A percentile compares a stretch with the other conserved stretches of the same genome.
These are phyloP conservation scores for Lyophyllum decastes DNA, from an alignment of 768 basidiomycete genomes.

Conservation along the genomic window DNA sequence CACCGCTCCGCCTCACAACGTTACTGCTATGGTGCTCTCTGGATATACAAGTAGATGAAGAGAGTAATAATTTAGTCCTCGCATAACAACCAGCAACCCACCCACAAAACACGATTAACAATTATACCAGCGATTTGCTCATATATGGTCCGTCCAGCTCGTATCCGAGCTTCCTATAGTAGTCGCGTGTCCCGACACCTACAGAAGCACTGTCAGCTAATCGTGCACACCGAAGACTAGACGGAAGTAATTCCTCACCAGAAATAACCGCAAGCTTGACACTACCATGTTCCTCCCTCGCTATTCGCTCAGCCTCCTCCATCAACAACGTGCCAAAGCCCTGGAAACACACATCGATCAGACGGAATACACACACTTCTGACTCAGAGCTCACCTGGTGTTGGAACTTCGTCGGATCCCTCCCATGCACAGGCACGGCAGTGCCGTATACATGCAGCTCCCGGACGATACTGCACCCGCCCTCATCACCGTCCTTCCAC, in stretches of 20 bases:
- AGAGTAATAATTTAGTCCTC: neutral
- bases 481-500: conserved; percentile 64
- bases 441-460: conserved; percentile 99
- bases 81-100: neutral
- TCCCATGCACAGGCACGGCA: conserved; percentile 94
- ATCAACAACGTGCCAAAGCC: conserved; percentile 97
- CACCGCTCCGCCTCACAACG: too few relatives aligned
- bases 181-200: conserved; percentile 97
- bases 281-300: conserved; percentile 95
- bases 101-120: neutral
- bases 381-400: conserved; percentile 86
- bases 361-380: too few relatives aligned
- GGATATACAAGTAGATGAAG: too few relatives aligned
- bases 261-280: conserved; percentile 97
- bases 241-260: conserved; percentile 49
- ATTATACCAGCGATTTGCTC: conserved; percentile 75
- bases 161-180: conserved; percentile 94
- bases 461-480: conserved; percentile 88
- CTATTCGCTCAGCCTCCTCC: conserved; percentile 99
- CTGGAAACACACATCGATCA: conserved; percentile 32
- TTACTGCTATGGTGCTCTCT: too few relatives aligned
- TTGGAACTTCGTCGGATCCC: conserved; percentile 98
- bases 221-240: neutral
- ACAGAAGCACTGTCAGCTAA: neutral
- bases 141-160: conserved; percentile 97